These are phyloP conservation scores for Eimeria sp. DNA, from an alignment of 169 alveolate genomes.

Conservation along the genomic window DNA sequence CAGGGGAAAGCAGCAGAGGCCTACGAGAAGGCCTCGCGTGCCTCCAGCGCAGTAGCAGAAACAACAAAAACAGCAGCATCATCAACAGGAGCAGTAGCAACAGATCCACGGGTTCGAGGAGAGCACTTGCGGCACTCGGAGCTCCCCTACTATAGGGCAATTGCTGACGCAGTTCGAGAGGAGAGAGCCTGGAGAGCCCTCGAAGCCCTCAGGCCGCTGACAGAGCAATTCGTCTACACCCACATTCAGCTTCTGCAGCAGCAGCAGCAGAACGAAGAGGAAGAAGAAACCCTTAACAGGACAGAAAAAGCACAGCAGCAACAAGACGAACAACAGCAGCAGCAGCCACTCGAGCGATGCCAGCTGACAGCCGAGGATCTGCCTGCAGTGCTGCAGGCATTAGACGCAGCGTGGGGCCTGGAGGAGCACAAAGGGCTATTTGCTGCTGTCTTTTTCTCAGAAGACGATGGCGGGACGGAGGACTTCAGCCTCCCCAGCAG, in stretches of 20 bases:
- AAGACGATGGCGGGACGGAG: neutral
- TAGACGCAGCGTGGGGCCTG: conserved; percentile 40
- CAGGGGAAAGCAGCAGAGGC: conserved; percentile 50
- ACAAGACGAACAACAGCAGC: neutral
- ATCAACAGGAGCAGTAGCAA: conserved; percentile 9
- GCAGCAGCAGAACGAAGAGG: conserved; percentile 20
- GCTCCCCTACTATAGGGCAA: neutral
- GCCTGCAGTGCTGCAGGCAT: conserved; percentile 1
- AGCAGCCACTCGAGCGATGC: neutral
- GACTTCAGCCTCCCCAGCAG: conserved; percentile 16
- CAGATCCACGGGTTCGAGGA: neutral
- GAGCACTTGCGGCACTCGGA: conserved; percentile 13
- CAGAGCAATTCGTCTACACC: neutral
- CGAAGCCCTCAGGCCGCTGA: conserved; percentile 29
- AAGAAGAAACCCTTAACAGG: neutral
- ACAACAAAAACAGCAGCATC: conserved; percentile 7
- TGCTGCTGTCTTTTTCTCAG: conserved; percentile 43
- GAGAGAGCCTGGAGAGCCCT: conserved; percentile 52
- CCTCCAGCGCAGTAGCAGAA: neutral
- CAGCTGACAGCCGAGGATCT: conserved; percentile 13
- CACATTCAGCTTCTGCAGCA: neutral
- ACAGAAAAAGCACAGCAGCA: neutral
- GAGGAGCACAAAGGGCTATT: conserved; percentile 6
- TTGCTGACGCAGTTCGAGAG: neutral
- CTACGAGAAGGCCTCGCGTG: neutral